Evolutionary conservation across 1,284 basidiomycete species (phyloP).

Genomic region (Vanrija pseudolonga): DNA sequence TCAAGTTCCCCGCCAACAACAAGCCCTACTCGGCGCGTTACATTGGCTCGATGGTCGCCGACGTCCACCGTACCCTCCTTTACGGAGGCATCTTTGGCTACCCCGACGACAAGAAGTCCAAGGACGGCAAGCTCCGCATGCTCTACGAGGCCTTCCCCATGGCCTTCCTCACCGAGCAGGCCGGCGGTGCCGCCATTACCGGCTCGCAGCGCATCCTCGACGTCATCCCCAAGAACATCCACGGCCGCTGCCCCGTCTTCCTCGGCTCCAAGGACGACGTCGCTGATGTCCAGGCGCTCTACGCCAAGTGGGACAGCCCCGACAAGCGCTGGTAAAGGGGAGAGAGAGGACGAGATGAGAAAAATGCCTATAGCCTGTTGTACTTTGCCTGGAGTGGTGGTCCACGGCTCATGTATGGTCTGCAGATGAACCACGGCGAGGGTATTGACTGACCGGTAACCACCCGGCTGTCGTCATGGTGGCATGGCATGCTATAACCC

Average conservation of each 20-base stretch:
- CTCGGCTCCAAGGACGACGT: slow-evolving; percentile 94
- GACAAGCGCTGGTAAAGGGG: slow-evolving; percentile 39
- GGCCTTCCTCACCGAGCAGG: slow-evolving; percentile 92
- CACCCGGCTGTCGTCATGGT: too few relatives aligned
- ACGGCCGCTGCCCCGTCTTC: slow-evolving; percentile 91
- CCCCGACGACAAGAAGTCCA: slow-evolving; percentile 96
- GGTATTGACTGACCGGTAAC: too few relatives aligned
- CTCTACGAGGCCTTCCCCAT: slow-evolving; percentile 99
- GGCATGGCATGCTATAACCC: too few relatives aligned
- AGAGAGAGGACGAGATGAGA: background rate
- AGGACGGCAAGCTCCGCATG: slow-evolving; percentile 85
- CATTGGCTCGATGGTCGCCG: slow-evolving; percentile 93
- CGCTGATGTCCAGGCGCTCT: slow-evolving; percentile 79
- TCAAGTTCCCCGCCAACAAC: slow-evolving; percentile 78
- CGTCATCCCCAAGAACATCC: slow-evolving; percentile 81
- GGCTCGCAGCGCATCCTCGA: slow-evolving; percentile 90
- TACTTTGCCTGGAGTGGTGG: background rate
- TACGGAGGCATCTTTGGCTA: slow-evolving; percentile 99
- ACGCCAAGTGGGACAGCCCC: slow-evolving; percentile 51
- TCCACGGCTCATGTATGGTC: background rate
- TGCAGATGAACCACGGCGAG: background rate
- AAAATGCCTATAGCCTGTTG: background rate
- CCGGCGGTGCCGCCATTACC: slow-evolving; percentile 93
- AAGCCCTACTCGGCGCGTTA: slow-evolving; percentile 88
- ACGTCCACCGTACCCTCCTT: slow-evolving; percentile 80